Percentiles rank a stretch among this genome's conserved stretches.
phyloP scores from a whole-genome alignment of 345 rosid species.

The Adansonia digitata region DNA sequence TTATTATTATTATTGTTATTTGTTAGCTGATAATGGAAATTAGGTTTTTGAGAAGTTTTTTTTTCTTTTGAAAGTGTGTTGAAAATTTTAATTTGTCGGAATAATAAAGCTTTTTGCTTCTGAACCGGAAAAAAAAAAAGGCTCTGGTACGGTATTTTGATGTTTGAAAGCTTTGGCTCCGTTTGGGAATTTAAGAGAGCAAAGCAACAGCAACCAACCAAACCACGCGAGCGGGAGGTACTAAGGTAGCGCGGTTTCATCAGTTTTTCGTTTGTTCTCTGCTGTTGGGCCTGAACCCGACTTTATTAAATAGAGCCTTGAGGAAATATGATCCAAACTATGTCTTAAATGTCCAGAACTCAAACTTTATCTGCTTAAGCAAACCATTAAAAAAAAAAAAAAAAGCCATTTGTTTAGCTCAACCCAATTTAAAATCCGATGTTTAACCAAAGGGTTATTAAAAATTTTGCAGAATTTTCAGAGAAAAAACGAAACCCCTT shows the following conservation, averaged over 20 bases:
- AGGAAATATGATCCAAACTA: not conserved
- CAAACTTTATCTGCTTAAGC: too few relatives aligned
- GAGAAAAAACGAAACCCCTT: not conserved
- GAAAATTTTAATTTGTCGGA: not conserved
- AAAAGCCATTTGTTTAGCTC: too few relatives aligned
- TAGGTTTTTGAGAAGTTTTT: not conserved
- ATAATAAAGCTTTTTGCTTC: not conserved
- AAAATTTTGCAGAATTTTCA: not conserved
- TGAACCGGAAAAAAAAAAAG: not conserved
- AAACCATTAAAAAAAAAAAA: too few relatives aligned
- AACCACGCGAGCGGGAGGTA: not conserved
- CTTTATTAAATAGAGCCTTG: not conserved
- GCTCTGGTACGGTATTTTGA: not conserved
- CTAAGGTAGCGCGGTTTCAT: too few relatives aligned
- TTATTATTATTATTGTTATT: too few relatives aligned
- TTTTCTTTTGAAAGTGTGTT: not conserved
- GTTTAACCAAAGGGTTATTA: too few relatives aligned
- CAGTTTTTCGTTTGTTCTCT: too few relatives aligned
- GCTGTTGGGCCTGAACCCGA: not conserved
- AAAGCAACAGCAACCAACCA: too few relatives aligned
- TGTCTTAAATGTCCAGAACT: not conserved
- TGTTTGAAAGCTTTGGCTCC: not conserved
- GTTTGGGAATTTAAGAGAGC: too few relatives aligned
- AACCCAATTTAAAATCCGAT: too few relatives aligned
- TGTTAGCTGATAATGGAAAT: not conserved